Conservation (phyloP, 1,139 yeast genomes). For the Spencermartinsiella ligniputridi region DNA sequence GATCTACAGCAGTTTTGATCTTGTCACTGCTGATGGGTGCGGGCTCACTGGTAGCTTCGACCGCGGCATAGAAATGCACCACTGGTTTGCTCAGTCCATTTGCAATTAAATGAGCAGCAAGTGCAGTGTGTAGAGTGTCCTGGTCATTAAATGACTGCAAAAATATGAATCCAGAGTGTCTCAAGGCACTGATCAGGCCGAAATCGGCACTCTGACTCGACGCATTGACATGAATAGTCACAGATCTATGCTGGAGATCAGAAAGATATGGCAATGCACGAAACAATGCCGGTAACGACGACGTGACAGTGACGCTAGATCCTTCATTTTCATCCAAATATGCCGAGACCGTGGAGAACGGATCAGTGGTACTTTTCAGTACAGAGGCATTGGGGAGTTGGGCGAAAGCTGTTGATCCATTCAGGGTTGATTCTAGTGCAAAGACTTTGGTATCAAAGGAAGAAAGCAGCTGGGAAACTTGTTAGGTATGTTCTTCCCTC, state of each 20-base stretch:
- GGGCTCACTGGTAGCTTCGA: slow-evolving; percentile 6
- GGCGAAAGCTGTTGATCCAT: background rate
- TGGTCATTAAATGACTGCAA: slow-evolving; percentile 57
- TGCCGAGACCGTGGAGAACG: slow-evolving; percentile 43
- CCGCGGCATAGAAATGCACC: slow-evolving; percentile 53
- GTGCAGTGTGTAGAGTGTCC: slow-evolving; percentile 51
- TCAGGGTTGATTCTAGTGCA: background rate
- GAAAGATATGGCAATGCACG: slow-evolving; percentile 58
- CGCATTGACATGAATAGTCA: slow-evolving; percentile 61
- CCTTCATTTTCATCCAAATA: slow-evolving; percentile 14
- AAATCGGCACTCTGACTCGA: slow-evolving; percentile 42
- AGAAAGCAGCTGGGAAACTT: background rate
- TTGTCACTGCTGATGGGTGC: slow-evolving; percentile 1
- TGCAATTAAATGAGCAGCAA: slow-evolving; percentile 57
- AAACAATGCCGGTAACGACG: slow-evolving; percentile 53
- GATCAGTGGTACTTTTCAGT: slow-evolving; percentile 50
- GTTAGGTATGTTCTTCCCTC: background rate
- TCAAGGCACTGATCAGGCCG: slow-evolving; percentile 60
- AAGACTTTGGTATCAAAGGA: background rate
- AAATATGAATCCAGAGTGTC: slow-evolving; percentile 63
- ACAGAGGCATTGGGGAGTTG: slow-evolving; percentile 26
- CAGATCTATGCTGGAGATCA: slow-evolving; percentile 41
- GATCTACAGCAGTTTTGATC: slow-evolving; percentile 1
- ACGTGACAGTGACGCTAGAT: slow-evolving; percentile 32
- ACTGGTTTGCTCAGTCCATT: slow-evolving; percentile 49